A percentile compares a stretch with the other conserved stretches of the same genome.
Conservation (phyloP, 1,284 basidiomycete genomes). For the Ustilago shanxiensis region DNA sequence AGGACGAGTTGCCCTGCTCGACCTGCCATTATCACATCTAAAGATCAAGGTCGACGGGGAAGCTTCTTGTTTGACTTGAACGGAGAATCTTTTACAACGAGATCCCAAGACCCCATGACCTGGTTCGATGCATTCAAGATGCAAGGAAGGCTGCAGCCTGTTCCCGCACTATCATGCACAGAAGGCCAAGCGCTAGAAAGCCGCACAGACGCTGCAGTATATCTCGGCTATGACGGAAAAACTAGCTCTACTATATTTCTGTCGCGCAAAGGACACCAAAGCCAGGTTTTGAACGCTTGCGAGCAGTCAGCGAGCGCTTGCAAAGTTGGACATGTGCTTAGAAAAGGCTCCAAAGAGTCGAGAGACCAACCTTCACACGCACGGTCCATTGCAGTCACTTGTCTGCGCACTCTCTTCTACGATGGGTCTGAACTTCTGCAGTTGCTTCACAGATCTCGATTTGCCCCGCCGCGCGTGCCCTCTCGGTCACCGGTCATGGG, state of each 20-base stretch:
- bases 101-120: background rate
- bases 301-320: conserved; percentile 2
- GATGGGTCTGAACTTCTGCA: background rate
- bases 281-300: no score
- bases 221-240: conserved; percentile 2
- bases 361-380: background rate
- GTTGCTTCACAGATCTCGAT: background rate
- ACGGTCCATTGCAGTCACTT: background rate
- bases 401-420: background rate
- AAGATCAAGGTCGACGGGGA: background rate
- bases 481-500: no score
- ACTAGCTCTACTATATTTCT: background rate
- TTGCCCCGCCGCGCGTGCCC: no score
- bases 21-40: background rate
- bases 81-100: background rate
- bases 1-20: background rate
- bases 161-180: no score
- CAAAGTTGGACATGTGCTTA: conserved; percentile 7
- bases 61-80: background rate
- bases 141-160: background rate
- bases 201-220: background rate
- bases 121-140: background rate
- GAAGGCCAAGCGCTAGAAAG: background rate
- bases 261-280: background rate
- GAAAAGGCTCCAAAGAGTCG: background rate